Conservation (phyloP, 1,284 basidiomycete genomes). For the Ceratorhiza oryzae-sativae region DNA sequence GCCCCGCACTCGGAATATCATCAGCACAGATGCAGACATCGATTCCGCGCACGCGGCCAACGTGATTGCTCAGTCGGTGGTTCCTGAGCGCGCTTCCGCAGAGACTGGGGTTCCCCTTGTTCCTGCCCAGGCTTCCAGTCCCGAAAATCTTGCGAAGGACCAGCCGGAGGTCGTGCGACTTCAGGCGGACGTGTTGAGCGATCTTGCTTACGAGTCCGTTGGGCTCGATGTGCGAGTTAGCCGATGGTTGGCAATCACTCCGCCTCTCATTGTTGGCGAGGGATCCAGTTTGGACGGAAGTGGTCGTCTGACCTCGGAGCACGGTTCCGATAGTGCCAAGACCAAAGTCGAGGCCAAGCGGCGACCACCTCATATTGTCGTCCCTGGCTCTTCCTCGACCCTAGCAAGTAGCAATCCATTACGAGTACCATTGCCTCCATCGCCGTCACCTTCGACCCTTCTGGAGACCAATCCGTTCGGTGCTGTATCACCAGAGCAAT, state of each 20-base stretch:
- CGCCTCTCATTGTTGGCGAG: not conserved
- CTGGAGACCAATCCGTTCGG: slow-evolving; percentile 16
- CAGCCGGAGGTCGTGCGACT: not conserved
- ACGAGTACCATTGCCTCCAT: slow-evolving; percentile 30
- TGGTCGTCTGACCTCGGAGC: not conserved
- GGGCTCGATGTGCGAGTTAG: slow-evolving; percentile 18
- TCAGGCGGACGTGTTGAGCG: not conserved
- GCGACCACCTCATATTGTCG: slow-evolving; percentile 25
- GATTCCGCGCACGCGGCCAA: not conserved
- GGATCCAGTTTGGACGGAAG: not conserved
- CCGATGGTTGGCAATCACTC: slow-evolving; percentile 29
- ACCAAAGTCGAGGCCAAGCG: slow-evolving; percentile 17
- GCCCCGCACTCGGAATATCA: slow-evolving; percentile 1
- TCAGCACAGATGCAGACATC: not conserved
- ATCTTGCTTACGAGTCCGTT: not conserved
- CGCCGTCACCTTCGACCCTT: slow-evolving; percentile 12
- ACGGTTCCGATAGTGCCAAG: not conserved
- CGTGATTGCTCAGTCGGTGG: not conserved
- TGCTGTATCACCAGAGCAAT: not conserved
- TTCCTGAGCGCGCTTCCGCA: slow-evolving; percentile 6
- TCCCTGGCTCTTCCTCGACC: not conserved
- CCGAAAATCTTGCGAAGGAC: not conserved
- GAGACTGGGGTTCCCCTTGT: not conserved
- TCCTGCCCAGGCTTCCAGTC: not conserved
- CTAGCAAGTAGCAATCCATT: slow-evolving; percentile 29